Base-by-base conservation (phyloP, 164 flowering plant species). In the Hamamelis virginiana region DNA sequence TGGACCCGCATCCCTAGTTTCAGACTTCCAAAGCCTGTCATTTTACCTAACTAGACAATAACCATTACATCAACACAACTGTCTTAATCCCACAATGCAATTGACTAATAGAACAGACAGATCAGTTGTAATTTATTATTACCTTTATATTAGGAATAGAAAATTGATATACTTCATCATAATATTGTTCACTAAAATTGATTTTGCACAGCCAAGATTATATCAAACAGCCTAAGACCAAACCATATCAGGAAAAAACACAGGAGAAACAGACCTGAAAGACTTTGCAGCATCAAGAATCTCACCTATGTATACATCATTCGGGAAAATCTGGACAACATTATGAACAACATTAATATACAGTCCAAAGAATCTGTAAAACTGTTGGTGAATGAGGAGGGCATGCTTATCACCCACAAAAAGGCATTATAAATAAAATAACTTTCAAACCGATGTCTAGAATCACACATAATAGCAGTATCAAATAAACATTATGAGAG, bases 271-370 rank as follows among this genome's bases (percentile, higher is more conserved):
- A 74, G 59, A 90, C 98, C 97, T 82, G 76, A 75, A 77, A 64
- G 87, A 75, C 66, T 86, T 86, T 70, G 89, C 82, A 73, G 86
- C 87, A 74, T 86, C 91, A 74, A 88, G 26, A 64, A 90, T 78
- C 38, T 89, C 96, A 41, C 79, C 81, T 43, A 89, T 82, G 76
- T 77, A 78, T 53, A 90, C 86, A 69, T 94, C 96, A 84, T 83
- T 80, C 61, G 98, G 98, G 71, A 86, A 85, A 52, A 94, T 85
- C 98, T 94, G 86, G 12, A 77, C n/a, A 71, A 53, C 26, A 65
- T 13, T 9, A 47, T 41, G 21, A 60, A 59, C 25, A 44, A 53
- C 9, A 60, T 51, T 53, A 44, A 33, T 33, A 21, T 23, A 28
- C 47, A 26, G 13, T 23, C 25, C 38, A 44, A 44, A 43, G 28